phyloP scores from a whole-genome alignment of 768 basidiomycete genomes.

The Chalciporus sphaerocephalus region DNA sequence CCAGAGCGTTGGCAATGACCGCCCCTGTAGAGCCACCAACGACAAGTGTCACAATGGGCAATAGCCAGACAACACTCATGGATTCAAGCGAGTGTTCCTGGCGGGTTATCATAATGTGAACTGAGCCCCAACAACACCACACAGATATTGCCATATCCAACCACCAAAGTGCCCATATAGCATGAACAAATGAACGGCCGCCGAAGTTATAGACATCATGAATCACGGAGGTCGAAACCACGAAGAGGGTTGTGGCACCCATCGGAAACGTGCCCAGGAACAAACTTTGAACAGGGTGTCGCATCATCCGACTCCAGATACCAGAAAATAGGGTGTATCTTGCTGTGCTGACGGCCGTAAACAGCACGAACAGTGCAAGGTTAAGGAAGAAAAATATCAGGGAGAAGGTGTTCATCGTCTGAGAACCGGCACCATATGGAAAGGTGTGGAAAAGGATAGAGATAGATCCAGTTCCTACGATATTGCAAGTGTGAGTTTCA shows the following conservation, averaged over 20 bases:
- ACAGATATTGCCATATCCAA: conserved; percentile 52
- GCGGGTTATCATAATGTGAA: conserved; percentile 62
- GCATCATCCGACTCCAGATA: conserved; percentile 45
- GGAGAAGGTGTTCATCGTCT: conserved; percentile 38
- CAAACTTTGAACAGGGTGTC: conserved; percentile 48
- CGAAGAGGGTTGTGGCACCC: conserved; percentile 58
- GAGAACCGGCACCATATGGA: conserved; percentile 47
- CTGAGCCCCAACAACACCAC: conserved; percentile 54
- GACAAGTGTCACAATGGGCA: conserved; percentile 70
- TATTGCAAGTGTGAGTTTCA: not conserved
- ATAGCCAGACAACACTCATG: conserved; percentile 66
- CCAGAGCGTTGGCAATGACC: conserved; percentile 48
- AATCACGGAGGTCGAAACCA: conserved; percentile 44
- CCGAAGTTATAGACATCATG: conserved; percentile 44
- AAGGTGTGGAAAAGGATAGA: conserved; percentile 54
- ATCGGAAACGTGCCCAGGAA: conserved; percentile 52
- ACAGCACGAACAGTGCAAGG: conserved; percentile 48
- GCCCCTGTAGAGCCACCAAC: conserved; percentile 69
- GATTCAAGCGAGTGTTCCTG: conserved; percentile 53
- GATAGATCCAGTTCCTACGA: conserved; percentile 45
- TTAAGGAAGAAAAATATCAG: conserved; percentile 58
- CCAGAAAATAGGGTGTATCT: conserved; percentile 54
- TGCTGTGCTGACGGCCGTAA: conserved; percentile 40
- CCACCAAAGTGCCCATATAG: conserved; percentile 70
- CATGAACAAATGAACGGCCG: conserved; percentile 48